Conservation (phyloP, 495 filamentous ascomycete species). For the Bombardia bombarda region DNA sequence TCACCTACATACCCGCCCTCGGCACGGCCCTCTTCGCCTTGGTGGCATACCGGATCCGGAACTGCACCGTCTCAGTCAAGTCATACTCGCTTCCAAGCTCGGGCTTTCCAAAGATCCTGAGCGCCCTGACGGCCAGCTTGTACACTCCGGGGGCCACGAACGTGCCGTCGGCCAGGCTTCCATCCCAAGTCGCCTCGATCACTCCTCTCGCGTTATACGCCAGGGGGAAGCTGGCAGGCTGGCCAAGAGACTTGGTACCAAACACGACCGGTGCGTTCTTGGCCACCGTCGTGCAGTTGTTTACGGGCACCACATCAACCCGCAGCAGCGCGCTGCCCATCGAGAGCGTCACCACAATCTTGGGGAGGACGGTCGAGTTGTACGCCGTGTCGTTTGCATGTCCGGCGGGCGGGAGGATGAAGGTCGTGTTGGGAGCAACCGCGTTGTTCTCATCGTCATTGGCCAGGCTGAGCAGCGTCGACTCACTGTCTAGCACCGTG, state of each 20-base stretch:
- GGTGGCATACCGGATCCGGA: conserved; percentile 24
- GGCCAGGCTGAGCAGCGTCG: conserved; percentile 25
- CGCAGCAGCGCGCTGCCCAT: conserved; percentile 39
- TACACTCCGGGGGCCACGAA: conserved; percentile 38
- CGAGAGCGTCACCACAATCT: conserved; percentile 23
- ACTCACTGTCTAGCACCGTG: conserved; percentile 27
- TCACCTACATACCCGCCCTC: too few relatives aligned
- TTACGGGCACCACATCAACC: conserved; percentile 32
- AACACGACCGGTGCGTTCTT: conserved; percentile 20
- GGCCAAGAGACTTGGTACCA: conserved; percentile 31
- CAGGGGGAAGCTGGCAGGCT: conserved; percentile 26
- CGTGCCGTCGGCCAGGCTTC: conserved; percentile 31
- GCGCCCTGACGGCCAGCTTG: conserved; percentile 33
- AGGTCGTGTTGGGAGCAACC: conserved; percentile 28
- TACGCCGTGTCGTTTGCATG: conserved; percentile 25
- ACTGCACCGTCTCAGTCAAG: conserved; percentile 24
- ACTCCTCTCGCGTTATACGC: conserved; percentile 32
- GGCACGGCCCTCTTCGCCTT: conserved; percentile 1
- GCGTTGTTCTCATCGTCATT: conserved; percentile 21
- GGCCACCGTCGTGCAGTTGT: conserved; percentile 16
- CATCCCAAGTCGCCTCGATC: conserved; percentile 28
- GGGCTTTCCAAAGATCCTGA: conserved; percentile 35
- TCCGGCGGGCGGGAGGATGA: conserved; percentile 31
- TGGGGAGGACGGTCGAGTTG: conserved; percentile 16
- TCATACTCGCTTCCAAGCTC: conserved; percentile 28